phyloP scores from a whole-genome alignment of 2,329 filamentous ascomycete species.

The Dothistroma septosporum region DNA sequence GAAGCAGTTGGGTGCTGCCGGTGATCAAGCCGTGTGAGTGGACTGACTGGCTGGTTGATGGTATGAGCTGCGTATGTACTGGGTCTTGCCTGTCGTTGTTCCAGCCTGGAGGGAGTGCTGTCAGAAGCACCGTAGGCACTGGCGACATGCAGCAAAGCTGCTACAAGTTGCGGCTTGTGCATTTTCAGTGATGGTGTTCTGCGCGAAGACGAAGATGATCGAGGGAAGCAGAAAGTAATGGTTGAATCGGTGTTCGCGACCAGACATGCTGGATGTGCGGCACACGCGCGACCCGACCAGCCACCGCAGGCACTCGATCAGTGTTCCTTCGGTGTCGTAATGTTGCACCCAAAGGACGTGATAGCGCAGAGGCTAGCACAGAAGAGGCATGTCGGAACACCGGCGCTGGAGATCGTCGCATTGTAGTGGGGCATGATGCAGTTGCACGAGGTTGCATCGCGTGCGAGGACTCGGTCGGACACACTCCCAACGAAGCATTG shows the following conservation, averaged over 20 bases:
- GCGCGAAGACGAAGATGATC: background rate
- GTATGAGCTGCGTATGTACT: conserved; percentile 5
- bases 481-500: background rate
- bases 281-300: background rate
- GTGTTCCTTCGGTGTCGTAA: background rate
- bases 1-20: background rate
- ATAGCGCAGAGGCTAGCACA: background rate
- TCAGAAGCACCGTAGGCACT: background rate
- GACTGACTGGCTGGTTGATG: conserved; percentile 6
- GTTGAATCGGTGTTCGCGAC: background rate
- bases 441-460: background rate
- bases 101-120: background rate
- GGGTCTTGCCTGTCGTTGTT: background rate
- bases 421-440: background rate
- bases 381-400: background rate
- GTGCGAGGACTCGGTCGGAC: background rate
- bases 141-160: background rate
- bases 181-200: background rate
- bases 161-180: background rate
- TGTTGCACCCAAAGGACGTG: background rate
- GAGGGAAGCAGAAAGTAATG: background rate
- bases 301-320: background rate
- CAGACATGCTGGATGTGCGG: background rate
- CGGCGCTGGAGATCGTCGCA: background rate
- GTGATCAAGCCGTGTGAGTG: background rate